phyloP scores from a whole-genome alignment of 139 green algal genomes.

The Choricystis sp. region DNA sequence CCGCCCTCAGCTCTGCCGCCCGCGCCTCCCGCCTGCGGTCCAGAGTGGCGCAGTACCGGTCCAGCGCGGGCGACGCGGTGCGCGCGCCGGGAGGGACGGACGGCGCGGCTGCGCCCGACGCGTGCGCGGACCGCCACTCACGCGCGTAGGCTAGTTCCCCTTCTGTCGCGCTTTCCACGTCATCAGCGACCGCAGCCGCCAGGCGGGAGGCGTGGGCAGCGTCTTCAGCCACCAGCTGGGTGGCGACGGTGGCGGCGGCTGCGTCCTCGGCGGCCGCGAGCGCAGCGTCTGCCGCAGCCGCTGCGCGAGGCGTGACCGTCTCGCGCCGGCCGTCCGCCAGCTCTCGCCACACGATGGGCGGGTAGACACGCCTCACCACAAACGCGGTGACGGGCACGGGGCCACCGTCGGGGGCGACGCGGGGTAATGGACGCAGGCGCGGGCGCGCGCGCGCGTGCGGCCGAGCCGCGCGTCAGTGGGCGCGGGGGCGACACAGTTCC shows the following conservation, averaged over 20 bases:
- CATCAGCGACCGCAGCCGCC: too few relatives aligned
- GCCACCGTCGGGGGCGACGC: constrained; percentile 4
- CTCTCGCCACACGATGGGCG: neutral
- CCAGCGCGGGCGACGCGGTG: too few relatives aligned
- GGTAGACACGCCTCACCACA: constrained; percentile 10
- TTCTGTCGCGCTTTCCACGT: too few relatives aligned
- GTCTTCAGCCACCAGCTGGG: neutral
- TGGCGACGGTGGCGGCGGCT: neutral
- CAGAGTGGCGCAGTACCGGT: neutral
- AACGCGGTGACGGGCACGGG: constrained; percentile 8
- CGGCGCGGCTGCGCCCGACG: too few relatives aligned
- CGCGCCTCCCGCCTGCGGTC: neutral
- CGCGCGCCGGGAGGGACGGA: too few relatives aligned
- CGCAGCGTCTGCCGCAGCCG: neutral
- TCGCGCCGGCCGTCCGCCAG: neutral
- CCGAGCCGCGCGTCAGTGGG: constrained; percentile 2
- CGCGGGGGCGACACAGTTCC: neutral
- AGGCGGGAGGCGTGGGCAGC: neutral
- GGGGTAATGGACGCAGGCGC: constrained; percentile 3
- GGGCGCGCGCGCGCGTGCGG: neutral
- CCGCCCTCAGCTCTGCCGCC: neutral
- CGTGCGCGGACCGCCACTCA: too few relatives aligned
- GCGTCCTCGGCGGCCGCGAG: neutral
- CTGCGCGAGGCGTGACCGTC: neutral
- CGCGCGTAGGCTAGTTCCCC: too few relatives aligned